A percentile compares a stretch with the other conserved stretches of the same genome.
Conservation (phyloP, 2,329 filamentous ascomycete genomes). For the Trichoderma sp. region DNA sequence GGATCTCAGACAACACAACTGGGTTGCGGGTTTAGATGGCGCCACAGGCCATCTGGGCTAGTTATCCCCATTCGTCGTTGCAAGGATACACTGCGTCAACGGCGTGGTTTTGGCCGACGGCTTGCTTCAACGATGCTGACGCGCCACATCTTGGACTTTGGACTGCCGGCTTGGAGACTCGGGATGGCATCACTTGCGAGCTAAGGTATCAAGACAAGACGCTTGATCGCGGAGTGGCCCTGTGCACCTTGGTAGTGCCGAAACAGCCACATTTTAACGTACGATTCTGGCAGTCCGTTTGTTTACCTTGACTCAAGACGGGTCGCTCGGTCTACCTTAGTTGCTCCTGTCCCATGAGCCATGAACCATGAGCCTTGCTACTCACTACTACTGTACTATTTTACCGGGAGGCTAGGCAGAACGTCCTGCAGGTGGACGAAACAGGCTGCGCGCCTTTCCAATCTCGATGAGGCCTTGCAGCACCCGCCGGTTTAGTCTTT, state of each 20-base stretch:
- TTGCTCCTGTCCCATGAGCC: background rate
- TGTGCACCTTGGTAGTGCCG: background rate
- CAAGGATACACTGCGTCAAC: background rate
- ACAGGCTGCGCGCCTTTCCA: constrained; percentile 6
- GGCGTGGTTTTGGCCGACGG: background rate
- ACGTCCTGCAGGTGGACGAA: constrained; percentile 13
- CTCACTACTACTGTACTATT: background rate
- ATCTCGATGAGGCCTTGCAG: background rate
- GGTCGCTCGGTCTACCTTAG: background rate
- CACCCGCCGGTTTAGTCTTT: constrained; percentile 2
- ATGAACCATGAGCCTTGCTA: background rate
- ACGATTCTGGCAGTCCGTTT: background rate
- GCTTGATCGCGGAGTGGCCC: background rate
- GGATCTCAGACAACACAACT: constrained; percentile 8
- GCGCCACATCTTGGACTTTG: background rate
- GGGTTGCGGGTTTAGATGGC: background rate
- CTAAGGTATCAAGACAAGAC: background rate
- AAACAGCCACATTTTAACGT: background rate
- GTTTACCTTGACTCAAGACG: background rate
- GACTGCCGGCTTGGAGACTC: background rate
- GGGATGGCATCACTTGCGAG: background rate
- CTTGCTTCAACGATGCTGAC: background rate
- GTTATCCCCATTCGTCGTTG: background rate
- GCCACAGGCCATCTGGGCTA: background rate
- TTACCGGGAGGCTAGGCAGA: background rate